Conservation (phyloP, 148 eudicot species). For the Fagopyrum homotropicum region DNA sequence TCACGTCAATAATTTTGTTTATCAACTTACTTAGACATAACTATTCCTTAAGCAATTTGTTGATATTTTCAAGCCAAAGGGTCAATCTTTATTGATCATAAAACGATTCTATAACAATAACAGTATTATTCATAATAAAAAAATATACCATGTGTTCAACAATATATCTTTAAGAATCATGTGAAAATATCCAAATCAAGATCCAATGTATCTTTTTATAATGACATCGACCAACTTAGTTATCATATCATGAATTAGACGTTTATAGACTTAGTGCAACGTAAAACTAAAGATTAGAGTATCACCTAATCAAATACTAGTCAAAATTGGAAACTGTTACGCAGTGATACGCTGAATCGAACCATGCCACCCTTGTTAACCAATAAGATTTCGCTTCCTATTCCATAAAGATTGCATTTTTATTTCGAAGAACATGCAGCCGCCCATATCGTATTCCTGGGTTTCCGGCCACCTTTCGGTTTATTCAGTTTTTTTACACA, state of each 20-base stretch:
- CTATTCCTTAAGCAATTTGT: too few species aligned
- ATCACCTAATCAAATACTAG: neutral
- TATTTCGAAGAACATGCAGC: neutral
- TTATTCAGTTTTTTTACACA: neutral
- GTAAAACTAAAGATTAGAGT: neutral
- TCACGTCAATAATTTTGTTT: too few species aligned
- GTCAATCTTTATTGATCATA: too few species aligned
- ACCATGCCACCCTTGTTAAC: neutral
- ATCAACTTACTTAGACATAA: too few species aligned
- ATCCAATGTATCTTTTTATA: too few species aligned
- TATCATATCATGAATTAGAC: neutral
- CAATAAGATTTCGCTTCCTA: neutral
- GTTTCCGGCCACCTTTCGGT: neutral
- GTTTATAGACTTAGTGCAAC: neutral
- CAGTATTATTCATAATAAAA: too few species aligned
- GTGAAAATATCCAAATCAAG: too few species aligned
- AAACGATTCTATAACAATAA: too few species aligned
- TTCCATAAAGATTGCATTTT: neutral
- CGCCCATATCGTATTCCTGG: neutral
- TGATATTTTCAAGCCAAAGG: too few species aligned
- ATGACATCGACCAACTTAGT: neutral
- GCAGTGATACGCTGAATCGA: neutral
- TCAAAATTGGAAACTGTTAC: neutral
- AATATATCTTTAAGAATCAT: too few species aligned
- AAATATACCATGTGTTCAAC: too few species aligned